Evolutionary conservation across 1,139 yeast species (phyloP), one percentile per base, ranked within the genome.

Genomic region (Arxiozyma telluris): DNA sequence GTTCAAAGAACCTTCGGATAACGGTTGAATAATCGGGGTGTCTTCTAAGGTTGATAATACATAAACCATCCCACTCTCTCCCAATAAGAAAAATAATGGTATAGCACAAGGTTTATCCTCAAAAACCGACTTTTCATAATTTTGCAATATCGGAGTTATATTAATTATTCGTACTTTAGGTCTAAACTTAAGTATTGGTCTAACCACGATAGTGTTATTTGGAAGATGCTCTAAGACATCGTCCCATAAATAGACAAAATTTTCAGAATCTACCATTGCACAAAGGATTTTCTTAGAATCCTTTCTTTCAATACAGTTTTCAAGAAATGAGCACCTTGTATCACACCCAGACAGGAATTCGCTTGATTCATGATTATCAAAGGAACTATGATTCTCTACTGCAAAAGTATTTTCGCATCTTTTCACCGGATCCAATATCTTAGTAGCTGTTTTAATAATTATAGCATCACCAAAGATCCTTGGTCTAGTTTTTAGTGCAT

Each of bases 11-110:
- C 39, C 39, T 15, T 34, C 39, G 2, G n/a, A 2, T 3, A 34
- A 34, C 12, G 39, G 39, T 15, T 34, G 39, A 34, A 34, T 34
- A 34, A 34, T 15, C 12, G 39, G 39, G 9, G 41, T 18, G 3
- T 34, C 48, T 17, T 34, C 21, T 12, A 41, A 38, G 21, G 39
- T 34, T 17, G 49, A 46, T 20, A 46, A 21, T 21, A 46, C 11
- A 34, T 34, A 44, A 39, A 25, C 47, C 7, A 38, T 18, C 1
- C 47, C 45, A 39, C 38, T 23, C 39, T 34, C 30, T 6, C 52
- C 52, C n/a, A 50, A 11, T 20, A 50, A 39, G 25, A 44, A 42
- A 23, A 50, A 50, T 44, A 50, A 38, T 23, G 52, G 52, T 4
- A 48, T 41, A 22, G 22, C 9, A 9, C 4, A 25, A 15, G 1